Evolutionary conservation across 306 rosid genomes (phyloP), one percentile per base, ranked within the genome.

Genomic region (Pueraria montana): DNA sequence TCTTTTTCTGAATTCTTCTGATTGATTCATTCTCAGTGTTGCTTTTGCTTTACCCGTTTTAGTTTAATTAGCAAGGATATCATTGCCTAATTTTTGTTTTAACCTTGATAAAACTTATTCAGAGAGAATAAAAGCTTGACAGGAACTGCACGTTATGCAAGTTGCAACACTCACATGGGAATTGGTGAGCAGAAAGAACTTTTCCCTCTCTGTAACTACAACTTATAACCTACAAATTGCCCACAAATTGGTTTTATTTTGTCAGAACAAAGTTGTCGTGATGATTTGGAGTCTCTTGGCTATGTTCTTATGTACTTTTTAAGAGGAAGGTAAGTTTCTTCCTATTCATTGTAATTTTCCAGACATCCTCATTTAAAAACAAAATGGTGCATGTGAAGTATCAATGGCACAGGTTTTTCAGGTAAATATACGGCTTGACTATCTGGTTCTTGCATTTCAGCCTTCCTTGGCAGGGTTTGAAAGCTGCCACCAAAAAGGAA

Each of bases 391-490:
- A 59, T 49, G 50, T 59, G 53, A 30, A 36, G 71, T 76, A 65
- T 71, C 68, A 73, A 27, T 32, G 74, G 64, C 17, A 42, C 43
- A 42, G 24, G 17, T 21, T 62, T 70, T 85, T 81, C 52, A 50
- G 34, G 70, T 40, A 70, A 50, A 27, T 43, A 56, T 20, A 49
- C 52, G 59, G 46, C 59, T 59, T 80, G 79, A 89, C 79, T 68
- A 46, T 79, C 59, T 78, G 38, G 27, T 83, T 72, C 84, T 79
- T 80, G 32, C 78, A 36, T 87, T 84, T 79, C 82, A 94, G 98
- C 88, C 97, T 94, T 91, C 98, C 98, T 72, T 94, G 97, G 98
- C 98, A 94, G 88, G 98, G 97, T 63, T 84, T 94, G 74, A 91
- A 89, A 84, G 95, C 97, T 82, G 89, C 87, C 81, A 84, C 87